Conservation (phyloP, 768 basidiomycete genomes). For the Mycena rebaudengoi region DNA sequence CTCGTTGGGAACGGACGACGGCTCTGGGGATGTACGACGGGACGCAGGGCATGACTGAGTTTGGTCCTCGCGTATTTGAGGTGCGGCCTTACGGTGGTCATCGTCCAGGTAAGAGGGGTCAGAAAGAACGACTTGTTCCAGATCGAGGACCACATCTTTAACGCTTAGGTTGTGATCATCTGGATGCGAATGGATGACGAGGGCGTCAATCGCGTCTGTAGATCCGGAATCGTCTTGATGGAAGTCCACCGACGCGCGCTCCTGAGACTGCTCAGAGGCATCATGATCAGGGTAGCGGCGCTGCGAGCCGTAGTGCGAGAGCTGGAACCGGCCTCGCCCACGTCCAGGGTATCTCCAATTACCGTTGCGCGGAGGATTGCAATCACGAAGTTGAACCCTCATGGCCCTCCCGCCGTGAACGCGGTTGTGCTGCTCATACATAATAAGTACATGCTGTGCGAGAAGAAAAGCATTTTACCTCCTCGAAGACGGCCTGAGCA, state of each 20-base stretch:
- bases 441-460: neutral
- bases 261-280: constrained; percentile 19
- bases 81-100: neutral
- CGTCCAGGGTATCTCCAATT: constrained; percentile 53
- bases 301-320: constrained; percentile 36
- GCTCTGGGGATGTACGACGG: constrained; percentile 28
- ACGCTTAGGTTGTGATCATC: constrained; percentile 7
- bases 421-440: constrained; percentile 65
- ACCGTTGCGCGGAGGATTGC: constrained; percentile 62
- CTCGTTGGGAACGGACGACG: constrained; percentile 22
- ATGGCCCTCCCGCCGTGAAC: constrained; percentile 74
- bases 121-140: constrained; percentile 1
- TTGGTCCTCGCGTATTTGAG: constrained; percentile 10
- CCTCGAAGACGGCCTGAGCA: constrained; percentile 69
- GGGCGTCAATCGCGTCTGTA: constrained; percentile 5
- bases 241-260: constrained; percentile 14
- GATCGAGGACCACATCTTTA: neutral
- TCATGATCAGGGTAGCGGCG: constrained; percentile 41
- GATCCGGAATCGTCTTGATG: constrained; percentile 3
- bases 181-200: neutral
- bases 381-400: constrained; percentile 79
- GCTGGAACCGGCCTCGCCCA: constrained; percentile 51
- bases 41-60: constrained; percentile 28
- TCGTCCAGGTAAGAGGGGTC: neutral
- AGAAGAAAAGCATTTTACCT: constrained; percentile 50